Evolutionary conservation across 1,139 yeast genomes (phyloP).

Genomic region (Yamadazyma buinensis): DNA sequence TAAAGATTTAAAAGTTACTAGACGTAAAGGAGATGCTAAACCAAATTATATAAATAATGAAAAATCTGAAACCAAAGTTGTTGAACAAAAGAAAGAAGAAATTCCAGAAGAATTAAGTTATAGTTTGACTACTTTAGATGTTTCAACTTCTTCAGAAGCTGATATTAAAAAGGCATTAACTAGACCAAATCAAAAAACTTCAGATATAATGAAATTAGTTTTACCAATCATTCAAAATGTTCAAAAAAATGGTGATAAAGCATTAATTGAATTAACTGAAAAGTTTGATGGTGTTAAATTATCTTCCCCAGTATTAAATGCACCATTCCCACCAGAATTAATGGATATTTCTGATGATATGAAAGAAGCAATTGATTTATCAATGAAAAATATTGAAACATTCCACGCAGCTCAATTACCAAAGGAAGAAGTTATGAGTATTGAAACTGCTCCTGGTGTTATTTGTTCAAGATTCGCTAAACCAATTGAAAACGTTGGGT

Average conservation of each 20-base stretch:
- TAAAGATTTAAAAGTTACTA: conserved; percentile 80
- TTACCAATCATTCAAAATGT: conserved; percentile 84
- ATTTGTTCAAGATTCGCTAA: conserved; percentile 90
- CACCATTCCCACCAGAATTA: conserved; percentile 79
- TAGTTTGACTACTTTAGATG: conserved; percentile 59
- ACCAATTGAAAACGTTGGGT: conserved; percentile 91
- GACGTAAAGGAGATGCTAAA: conserved; percentile 96
- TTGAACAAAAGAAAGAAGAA: conserved; percentile 8
- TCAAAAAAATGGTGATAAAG: conserved; percentile 74
- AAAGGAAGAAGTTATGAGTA: conserved; percentile 64
- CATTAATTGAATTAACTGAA: conserved; percentile 79
- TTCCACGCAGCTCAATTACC: conserved; percentile 92
- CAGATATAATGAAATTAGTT: conserved; percentile 88
- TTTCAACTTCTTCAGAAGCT: conserved; percentile 40
- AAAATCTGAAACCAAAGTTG: conserved; percentile 11
- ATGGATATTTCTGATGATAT: conserved; percentile 77
- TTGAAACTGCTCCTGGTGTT: conserved; percentile 94
- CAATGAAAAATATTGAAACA: conserved; percentile 81
- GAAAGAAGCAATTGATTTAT: conserved; percentile 81
- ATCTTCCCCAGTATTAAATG: conserved; percentile 66
- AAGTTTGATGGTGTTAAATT: conserved; percentile 85
- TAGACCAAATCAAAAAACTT: conserved; percentile 88
- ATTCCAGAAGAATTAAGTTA: conserved; percentile 24
- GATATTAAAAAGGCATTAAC: conserved; percentile 57
- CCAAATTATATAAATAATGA: conserved; percentile 51